These are phyloP conservation scores for Pythium brassicae DNA, from an alignment of 352 stramenopile genomes.

Conservation along the genomic window DNA sequence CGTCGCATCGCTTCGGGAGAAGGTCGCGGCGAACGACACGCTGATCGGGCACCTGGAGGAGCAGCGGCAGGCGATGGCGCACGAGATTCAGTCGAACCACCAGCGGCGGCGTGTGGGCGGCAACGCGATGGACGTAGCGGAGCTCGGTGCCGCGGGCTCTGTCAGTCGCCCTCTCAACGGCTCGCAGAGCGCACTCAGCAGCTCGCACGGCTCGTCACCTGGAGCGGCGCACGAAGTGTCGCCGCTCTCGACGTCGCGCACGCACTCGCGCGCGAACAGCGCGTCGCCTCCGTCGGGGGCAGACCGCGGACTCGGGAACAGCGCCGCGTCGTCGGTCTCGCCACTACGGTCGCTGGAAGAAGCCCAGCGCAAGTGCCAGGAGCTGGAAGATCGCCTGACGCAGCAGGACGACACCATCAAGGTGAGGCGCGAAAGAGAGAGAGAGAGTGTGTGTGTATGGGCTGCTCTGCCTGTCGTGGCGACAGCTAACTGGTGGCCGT, in stretches of 20 bases:
- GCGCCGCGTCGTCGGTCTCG: constrained; percentile 42
- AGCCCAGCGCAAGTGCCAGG: constrained; percentile 71
- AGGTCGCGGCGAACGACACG: constrained; percentile 57
- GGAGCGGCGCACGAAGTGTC: constrained; percentile 8
- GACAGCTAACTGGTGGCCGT: background rate
- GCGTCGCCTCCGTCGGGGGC: constrained; percentile 22
- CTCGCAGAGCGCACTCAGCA: constrained; percentile 3
- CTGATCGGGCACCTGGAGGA: constrained; percentile 63
- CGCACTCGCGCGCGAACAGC: constrained; percentile 21
- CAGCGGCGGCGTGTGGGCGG: constrained; percentile 37
- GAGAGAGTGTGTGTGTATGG: too few species aligned
- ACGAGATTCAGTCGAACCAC: constrained; percentile 62
- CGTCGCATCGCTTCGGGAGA: constrained; percentile 55
- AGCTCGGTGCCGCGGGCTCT: constrained; percentile 45
- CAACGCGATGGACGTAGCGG: constrained; percentile 56
- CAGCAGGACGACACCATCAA: constrained; percentile 80
- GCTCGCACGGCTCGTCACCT: constrained; percentile 1
- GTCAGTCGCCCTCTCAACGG: constrained; percentile 4
- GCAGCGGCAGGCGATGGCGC: constrained; percentile 67
- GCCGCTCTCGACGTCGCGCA: constrained; percentile 13
- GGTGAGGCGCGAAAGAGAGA: too few species aligned
- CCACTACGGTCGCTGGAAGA: constrained; percentile 58
- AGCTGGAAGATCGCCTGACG: constrained; percentile 66
- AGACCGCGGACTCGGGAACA: constrained; percentile 13
- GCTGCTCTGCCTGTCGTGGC: background rate